A percentile compares a stretch with the other conserved stretches of the same genome.
Conservation (phyloP, 2,329 filamentous ascomycete genomes). For the Pyrenophora seminiperda region DNA sequence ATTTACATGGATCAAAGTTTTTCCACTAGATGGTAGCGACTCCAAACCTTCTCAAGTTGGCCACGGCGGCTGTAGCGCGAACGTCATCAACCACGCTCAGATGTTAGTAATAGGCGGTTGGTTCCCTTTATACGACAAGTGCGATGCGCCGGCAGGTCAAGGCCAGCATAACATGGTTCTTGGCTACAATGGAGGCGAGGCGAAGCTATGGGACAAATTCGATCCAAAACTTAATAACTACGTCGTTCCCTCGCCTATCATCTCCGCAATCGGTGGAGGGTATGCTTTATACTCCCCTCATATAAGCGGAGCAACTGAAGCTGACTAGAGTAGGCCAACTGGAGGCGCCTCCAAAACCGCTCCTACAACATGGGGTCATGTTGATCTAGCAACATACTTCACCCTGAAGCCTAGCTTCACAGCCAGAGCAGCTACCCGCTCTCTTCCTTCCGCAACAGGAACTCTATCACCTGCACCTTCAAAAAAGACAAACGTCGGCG, state of each 20-base stretch:
- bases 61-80: conserved; percentile 61
- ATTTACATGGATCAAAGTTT: conserved; percentile 67
- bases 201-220: conserved; percentile 60
- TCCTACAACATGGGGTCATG: conserved; percentile 58
- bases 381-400: conserved; percentile 61
- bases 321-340: conserved; percentile 43
- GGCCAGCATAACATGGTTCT: conserved; percentile 63
- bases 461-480: conserved; percentile 12
- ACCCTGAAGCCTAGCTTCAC: conserved; percentile 55
- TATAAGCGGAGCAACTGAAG: conserved; percentile 13
- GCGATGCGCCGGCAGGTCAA: conserved; percentile 60
- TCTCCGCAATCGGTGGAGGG: conserved; percentile 53
- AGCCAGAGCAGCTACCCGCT: conserved; percentile 58
- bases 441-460: conserved; percentile 38
- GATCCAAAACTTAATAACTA: conserved; percentile 58
- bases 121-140: conserved; percentile 54
- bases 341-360: conserved; percentile 61
- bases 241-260: conserved; percentile 59
- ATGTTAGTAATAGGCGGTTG: conserved; percentile 68
- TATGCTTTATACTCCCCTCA: conserved; percentile 22
- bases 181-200: conserved; percentile 54
- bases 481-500: conserved; percentile 39
- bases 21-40: conserved; percentile 49
- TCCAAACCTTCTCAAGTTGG: conserved; percentile 49
- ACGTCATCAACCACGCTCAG: conserved; percentile 61